Percentiles rank a stretch among this genome's conserved stretches.
Conservation (phyloP, 352 stramenopile genomes). For the Aphanomyces invadans region DNA sequence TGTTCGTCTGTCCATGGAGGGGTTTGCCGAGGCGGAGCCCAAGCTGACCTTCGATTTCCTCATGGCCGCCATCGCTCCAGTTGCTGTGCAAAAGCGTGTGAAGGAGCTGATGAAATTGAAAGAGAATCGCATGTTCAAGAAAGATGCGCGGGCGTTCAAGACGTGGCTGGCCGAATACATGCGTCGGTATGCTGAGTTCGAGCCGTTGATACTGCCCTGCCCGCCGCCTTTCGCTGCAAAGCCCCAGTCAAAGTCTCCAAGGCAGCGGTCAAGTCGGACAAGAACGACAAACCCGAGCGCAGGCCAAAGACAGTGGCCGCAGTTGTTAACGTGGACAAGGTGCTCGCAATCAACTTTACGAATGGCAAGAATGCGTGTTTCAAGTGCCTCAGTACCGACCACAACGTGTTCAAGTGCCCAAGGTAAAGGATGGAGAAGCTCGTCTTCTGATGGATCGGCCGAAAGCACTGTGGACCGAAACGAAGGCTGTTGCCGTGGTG, state of each 20-base stretch:
- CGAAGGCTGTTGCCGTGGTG: neutral
- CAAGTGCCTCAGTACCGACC: neutral
- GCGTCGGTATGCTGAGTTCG: slow-evolving; percentile 7
- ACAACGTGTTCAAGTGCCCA: slow-evolving; percentile 15
- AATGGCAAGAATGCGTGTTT: neutral
- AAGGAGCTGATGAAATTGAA: slow-evolving; percentile 4
- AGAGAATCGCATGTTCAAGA: neutral
- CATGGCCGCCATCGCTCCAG: neutral
- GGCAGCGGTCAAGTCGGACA: neutral
- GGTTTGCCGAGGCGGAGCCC: neutral
- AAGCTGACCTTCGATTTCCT: slow-evolving; percentile 1
- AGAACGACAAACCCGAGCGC: neutral
- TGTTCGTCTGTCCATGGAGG: slow-evolving; percentile 2
- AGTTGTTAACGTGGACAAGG: slow-evolving; percentile 10
- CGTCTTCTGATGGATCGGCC: neutral
- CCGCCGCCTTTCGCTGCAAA: neutral
- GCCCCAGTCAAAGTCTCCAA: neutral
- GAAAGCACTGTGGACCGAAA: neutral
- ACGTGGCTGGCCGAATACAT: slow-evolving; percentile 5
- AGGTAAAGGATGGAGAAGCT: neutral
- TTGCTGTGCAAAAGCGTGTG: neutral
- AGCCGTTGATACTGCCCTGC: neutral
- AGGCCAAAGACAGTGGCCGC: neutral
- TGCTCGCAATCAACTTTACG: neutral
- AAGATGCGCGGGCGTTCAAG: neutral